Base-by-base conservation (phyloP, 169 alveolate genomes). In the Eimeria praecox region DNA sequence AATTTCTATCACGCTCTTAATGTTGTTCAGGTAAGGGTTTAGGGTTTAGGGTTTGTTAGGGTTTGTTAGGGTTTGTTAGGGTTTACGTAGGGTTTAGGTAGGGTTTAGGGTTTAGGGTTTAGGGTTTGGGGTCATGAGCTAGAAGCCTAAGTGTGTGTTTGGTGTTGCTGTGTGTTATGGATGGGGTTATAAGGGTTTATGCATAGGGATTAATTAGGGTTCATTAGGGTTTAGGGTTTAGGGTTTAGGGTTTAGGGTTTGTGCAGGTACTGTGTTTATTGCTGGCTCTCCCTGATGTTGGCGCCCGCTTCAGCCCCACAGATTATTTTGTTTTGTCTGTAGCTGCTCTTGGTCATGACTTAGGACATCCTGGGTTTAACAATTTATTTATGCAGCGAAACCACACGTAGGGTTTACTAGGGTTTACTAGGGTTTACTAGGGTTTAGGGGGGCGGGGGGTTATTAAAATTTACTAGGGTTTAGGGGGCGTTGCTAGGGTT, bases 291-390 rank as follows among this genome's bases (percentile, higher is more conserved):
- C 87, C 94, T 14, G 95, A 86, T 24, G 94, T 91, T 35, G 95
- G 75, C 35, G 95, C 77, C 38, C 87, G 59, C 87, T 95, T 82
- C 56, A 80, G 83, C 8, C 94, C 94, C 27, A 77, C 71, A 22
- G 97, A 95, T 66, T 75, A 78, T 40, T 38, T 95, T 27, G 94
- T 91, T 27, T 56, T 95, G 66, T 83, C 91, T 27, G 90, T 95
- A 27, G 97, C 96, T 18, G 97, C 97, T 10, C 91, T 95, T 30
- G 91, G 90, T 9, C 97, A 95, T 54, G 97, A 95, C 85, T 24
- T 95, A 12, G 94, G 95, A 22, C 97, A 95, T 75, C 97, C 95
- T 10, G 97, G 97, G 44, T 69, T 90, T 54, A 95, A 95, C 77
- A 95, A 95, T 78, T 82, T 71, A 69, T 95, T 73, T 94, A 71